Evolutionary conservation across 768 basidiomycete species (phyloP).

Genomic region (Agaricus blazei): DNA sequence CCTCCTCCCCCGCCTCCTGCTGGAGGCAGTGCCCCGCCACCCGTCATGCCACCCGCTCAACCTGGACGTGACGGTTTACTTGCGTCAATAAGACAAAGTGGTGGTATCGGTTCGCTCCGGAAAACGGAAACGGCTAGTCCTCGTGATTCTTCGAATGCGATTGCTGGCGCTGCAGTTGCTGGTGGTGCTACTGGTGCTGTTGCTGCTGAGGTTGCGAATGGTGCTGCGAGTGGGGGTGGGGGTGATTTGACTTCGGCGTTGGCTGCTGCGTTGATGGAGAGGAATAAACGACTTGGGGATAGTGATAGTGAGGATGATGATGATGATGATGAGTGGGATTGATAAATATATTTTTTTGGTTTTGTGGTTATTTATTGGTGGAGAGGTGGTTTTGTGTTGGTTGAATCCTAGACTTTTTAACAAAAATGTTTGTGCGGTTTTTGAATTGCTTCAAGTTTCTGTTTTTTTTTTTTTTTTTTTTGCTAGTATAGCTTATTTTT

Average conservation of each 20-base stretch:
- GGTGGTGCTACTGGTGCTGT: slow-evolving; percentile 28
- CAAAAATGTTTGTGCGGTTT: no score
- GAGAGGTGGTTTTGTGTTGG: no score
- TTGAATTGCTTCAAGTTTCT: no score
- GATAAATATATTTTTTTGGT: background rate
- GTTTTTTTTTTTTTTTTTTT: no score
- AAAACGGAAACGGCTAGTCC: slow-evolving; percentile 43
- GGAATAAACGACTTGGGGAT: slow-evolving; percentile 86
- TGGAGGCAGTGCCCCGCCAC: slow-evolving; percentile 19
- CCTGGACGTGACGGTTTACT: slow-evolving; percentile 64
- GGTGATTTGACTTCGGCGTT: slow-evolving; percentile 79
- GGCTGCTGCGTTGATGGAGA: slow-evolving; percentile 74
- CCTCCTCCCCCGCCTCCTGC: slow-evolving; percentile 41
- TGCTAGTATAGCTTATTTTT: no score
- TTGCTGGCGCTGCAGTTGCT: slow-evolving; percentile 27
- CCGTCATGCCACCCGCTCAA: slow-evolving; percentile 43
- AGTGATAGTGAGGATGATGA: slow-evolving; percentile 79
- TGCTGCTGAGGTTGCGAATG: slow-evolving; percentile 27
- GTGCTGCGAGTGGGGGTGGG: slow-evolving; percentile 40
- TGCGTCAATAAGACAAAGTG: slow-evolving; percentile 71
- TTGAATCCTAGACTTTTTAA: background rate
- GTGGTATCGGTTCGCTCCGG: slow-evolving; percentile 64
- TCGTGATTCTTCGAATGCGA: slow-evolving; percentile 28
- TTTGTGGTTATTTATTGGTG: no score
- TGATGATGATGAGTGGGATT: slow-evolving; percentile 63